Evolutionary conservation across 2,329 filamentous ascomycete genomes (phyloP).

Genomic region (Camptophora hylomeconis): DNA sequence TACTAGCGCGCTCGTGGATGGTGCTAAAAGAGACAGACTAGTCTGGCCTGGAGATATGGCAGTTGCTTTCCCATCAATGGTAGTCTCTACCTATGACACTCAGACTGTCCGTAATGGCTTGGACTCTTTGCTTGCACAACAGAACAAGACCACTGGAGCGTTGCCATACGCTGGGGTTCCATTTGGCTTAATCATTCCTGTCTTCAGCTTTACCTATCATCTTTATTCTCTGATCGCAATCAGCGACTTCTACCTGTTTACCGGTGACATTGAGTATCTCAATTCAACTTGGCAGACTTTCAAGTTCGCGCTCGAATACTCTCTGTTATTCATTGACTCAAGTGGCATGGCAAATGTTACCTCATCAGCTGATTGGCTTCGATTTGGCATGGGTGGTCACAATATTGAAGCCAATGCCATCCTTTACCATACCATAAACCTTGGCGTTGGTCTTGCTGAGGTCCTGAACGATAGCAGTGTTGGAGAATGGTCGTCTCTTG

Average conservation of each 20-base stretch:
- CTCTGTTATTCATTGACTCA: conserved; percentile 28
- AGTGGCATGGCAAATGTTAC: conserved; percentile 35
- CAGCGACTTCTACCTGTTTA: conserved; percentile 32
- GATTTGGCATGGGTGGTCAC: conserved; percentile 38
- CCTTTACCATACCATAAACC: conserved; percentile 25
- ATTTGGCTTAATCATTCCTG: conserved; percentile 18
- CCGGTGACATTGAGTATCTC: conserved; percentile 28
- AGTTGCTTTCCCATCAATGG: conserved; percentile 41
- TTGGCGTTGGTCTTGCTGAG: conserved; percentile 16
- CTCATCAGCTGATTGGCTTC: conserved; percentile 32
- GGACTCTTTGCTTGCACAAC: conserved; percentile 34
- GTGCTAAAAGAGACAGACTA: conserved; percentile 28
- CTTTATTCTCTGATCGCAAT: conserved; percentile 35
- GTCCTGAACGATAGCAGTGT: conserved; percentile 14
- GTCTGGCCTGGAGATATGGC: conserved; percentile 52
- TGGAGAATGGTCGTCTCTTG: conserved; percentile 14
- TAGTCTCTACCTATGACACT: conserved; percentile 42
- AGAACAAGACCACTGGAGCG: conserved; percentile 30
- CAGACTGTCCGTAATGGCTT: conserved; percentile 38
- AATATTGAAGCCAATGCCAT: conserved; percentile 36
- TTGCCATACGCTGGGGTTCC: conserved; percentile 40
- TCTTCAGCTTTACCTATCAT: conserved; percentile 43
- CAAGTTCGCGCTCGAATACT: conserved; percentile 31
- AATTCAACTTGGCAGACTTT: conserved; percentile 30
- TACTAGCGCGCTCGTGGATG: conserved; percentile 25